Percentiles rank a stretch among this genome's conserved stretches.
Evolutionary conservation across 441 rosid genomes (phyloP).

Genomic region (Gossypium trilobum): DNA sequence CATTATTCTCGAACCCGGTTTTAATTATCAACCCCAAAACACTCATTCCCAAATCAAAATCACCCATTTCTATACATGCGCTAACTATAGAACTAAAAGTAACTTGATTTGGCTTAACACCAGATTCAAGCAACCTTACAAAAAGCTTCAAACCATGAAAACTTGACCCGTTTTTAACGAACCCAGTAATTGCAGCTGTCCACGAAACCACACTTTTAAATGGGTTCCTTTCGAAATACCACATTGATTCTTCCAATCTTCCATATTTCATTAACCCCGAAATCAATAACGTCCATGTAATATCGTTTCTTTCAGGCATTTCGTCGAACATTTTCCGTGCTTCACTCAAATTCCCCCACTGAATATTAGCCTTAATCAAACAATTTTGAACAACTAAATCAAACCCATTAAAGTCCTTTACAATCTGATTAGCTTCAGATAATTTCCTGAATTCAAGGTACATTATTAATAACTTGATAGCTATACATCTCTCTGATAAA

Average conservation of each 20-base stretch:
- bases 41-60: conserved; percentile 31
- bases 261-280: conserved; percentile 50
- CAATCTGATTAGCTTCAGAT: conserved; percentile 34
- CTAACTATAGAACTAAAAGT: conserved; percentile 40
- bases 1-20: conserved; percentile 34
- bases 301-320: conserved; percentile 53
- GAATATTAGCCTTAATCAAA: conserved; percentile 27
- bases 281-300: conserved; percentile 47
- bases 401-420: conserved; percentile 37
- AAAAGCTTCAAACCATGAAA: conserved; percentile 41
- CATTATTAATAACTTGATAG: conserved; percentile 43
- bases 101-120: conserved; percentile 38
- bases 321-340: conserved; percentile 50
- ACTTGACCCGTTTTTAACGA: conserved; percentile 37
- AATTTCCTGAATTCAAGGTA: conserved; percentile 31
- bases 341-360: conserved; percentile 36
- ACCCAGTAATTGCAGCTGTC: conserved; percentile 50
- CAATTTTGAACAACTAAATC: conserved; percentile 42
- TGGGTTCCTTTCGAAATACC: conserved; percentile 46
- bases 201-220: conserved; percentile 42
- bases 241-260: conserved; percentile 38
- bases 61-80: conserved; percentile 32
- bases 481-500: conserved; percentile 32
- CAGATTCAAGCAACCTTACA: conserved; percentile 30
- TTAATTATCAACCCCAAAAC: conserved; percentile 39